Base-by-base conservation (phyloP, 495 filamentous ascomycete species). In the Jackrogersella minutella region DNA sequence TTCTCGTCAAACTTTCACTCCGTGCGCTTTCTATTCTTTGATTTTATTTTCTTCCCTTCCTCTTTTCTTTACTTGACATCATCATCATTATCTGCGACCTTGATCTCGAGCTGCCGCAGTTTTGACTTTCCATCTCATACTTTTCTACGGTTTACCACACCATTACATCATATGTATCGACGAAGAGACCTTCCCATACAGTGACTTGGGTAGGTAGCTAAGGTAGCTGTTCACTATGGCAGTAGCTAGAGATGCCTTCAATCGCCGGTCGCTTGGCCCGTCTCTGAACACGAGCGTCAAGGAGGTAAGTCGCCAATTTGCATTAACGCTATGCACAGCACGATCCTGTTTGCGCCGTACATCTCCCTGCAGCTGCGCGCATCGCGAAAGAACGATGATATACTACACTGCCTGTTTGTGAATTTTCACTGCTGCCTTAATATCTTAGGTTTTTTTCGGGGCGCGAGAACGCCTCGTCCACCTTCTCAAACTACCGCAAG, bases 241-340 rank as follows among this genome's bases (percentile, higher is more conserved):
- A 40, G 69, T 65, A 41, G 49, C 59, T 59, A 76, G 80, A 51
- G 78, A 81, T 60, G 66, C 68, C 17, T 79, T 69, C 63, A 79
- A 81, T 63, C 40, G 74, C 56, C 78, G 76, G 56, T 79, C 80
- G n/a, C 67, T 81, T 26, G 80, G 81, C 34, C 75, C 75, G 16
- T 65, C 73, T 26, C 58, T 82, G 26, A 79, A 82, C 62, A 68
- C 74, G 50, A 74, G 69, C 51, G 74, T 83, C 24, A 83, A 83
- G 64, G 74, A 82, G 76, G 81, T 83, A 70, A 54, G 80, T 77
- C 17, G 39, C 62, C 41, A 31, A 53, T 60, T 36, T 66, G 55
- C 61, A 61, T 63, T 57, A 39, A 34, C 59, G 30, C 22, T 24
- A 50, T 41, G 55, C 53, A 57, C 34, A 26, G 16, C 24, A 50